Base-by-base conservation (phyloP, 2,329 filamentous ascomycete species). In the Aureobasidium sp. region DNA sequence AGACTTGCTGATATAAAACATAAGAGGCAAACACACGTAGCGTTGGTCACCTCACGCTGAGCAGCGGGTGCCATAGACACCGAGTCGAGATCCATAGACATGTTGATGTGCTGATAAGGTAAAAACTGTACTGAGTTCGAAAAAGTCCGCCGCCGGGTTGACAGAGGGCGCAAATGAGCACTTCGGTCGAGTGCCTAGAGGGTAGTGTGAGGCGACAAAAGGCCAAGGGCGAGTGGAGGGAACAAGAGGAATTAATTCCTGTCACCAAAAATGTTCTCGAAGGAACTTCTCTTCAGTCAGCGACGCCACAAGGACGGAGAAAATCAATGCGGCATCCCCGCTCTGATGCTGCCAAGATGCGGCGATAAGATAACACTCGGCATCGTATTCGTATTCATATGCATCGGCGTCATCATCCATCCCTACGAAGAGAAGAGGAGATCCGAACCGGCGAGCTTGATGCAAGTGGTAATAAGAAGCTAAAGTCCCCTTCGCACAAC, bases 81-180 rank as follows among this genome's bases (percentile, higher is more conserved):
- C 34, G 67, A 67, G 66, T 74, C 72, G 63, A 74, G 69, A 56
- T 74, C 72, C 72, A 74, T 74, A 56, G 72, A 73, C 72, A 74
- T 74, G 63, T 17, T 68, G 64, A 61, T 37, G 8, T 41, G 34
- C 17, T 48, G 62, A 32, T 46, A 64, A 62, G 48, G 39, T 50
- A 32, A 63, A 56, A 53, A 46, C 32, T 50, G 62, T n/a, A 47
- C 41, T 20, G 29, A 37, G 6, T 4, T n/a, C 12, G 43, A 24
- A 13, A 15, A 27, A 27, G 20, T 61, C 26, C 50, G 50, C 47
- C 59, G 46, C 34, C 32, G 55, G 13, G 13, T 26, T 59, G 43
- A 43, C 55, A 34, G 39, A 43, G 17, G 43, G 24, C 34, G 29
- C 20, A 13, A 32, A 39, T 27, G 12, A 24, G n/a, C 43, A 37